Conservation (phyloP, 208 protist species). For the Acanthamoeba polyphaga region DNA sequence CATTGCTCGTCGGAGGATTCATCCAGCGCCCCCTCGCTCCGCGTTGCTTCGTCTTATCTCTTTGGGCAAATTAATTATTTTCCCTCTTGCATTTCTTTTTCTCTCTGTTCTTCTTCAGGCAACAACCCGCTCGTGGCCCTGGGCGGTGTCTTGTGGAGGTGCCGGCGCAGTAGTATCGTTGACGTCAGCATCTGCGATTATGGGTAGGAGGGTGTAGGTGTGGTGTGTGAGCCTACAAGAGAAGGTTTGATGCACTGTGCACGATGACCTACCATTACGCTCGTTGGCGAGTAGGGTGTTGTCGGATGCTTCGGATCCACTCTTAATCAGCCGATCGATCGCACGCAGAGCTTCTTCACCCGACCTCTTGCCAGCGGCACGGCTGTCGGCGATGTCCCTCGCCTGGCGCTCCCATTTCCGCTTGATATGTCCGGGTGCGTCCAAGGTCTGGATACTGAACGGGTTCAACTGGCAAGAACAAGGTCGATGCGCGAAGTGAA, state of each 20-base stretch:
- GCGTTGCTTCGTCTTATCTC: not conserved
- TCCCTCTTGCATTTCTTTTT: no score
- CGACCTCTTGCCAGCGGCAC: not conserved
- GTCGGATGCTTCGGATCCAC: not conserved
- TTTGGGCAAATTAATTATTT: not conserved
- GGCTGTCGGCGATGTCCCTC: not conserved
- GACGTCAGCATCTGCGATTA: no score
- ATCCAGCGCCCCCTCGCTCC: not conserved
- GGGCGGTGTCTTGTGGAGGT: no score
- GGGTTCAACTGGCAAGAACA: not conserved
- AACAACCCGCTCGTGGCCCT: no score
- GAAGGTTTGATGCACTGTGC: no score
- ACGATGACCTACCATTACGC: not conserved
- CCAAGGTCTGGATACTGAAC: not conserved
- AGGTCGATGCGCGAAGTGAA: not conserved
- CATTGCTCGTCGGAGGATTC: not conserved
- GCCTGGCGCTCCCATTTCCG: not conserved
- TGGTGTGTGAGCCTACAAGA: no score
- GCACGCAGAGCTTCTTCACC: not conserved
- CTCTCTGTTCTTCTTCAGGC: no score
- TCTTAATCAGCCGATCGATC: not conserved
- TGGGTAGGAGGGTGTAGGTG: no score
- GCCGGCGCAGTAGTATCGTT: no score
- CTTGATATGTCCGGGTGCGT: not conserved
- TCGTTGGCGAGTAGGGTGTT: not conserved